Conservation (phyloP, 106 monocot genomes). For the Allium sativum region DNA sequence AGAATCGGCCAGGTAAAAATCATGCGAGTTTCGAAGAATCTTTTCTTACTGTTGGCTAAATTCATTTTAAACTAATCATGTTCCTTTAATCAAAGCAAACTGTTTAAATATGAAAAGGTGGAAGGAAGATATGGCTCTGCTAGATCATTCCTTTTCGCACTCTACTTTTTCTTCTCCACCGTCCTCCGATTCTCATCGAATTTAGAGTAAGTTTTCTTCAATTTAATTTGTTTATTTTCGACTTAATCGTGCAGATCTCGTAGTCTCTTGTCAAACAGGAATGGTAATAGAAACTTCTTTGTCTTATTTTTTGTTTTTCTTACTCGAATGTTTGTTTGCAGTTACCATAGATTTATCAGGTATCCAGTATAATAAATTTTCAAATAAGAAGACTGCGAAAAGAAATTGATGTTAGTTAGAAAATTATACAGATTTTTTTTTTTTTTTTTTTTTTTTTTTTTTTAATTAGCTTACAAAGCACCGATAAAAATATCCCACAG, state of each 20-base stretch:
- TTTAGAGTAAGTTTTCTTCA: constrained; percentile 4
- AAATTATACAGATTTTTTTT: too few relatives aligned
- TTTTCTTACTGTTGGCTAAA: too few relatives aligned
- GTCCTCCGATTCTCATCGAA: background rate
- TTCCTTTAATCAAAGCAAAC: too few relatives aligned
- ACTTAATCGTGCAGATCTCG: background rate
- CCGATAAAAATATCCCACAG: too few relatives aligned
- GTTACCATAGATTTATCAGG: background rate
- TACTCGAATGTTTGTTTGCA: background rate
- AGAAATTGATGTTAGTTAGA: background rate
- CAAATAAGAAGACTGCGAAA: too few relatives aligned
- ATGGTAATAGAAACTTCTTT: background rate
- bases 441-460: too few relatives aligned
- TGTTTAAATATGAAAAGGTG: background rate
- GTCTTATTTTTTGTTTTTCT: background rate
- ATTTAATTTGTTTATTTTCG: background rate
- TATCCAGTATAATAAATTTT: background rate
- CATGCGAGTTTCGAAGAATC: too few relatives aligned
- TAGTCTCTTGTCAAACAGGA: background rate
- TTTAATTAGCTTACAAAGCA: too few relatives aligned
- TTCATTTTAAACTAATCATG: too few relatives aligned
- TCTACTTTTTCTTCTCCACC: background rate
- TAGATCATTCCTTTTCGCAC: constrained; percentile 3
- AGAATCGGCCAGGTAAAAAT: too few relatives aligned
- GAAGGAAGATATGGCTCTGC: constrained; percentile 2